Conservation (phyloP, 306 rosid genomes). For the Cyclanthera cordifolia region DNA sequence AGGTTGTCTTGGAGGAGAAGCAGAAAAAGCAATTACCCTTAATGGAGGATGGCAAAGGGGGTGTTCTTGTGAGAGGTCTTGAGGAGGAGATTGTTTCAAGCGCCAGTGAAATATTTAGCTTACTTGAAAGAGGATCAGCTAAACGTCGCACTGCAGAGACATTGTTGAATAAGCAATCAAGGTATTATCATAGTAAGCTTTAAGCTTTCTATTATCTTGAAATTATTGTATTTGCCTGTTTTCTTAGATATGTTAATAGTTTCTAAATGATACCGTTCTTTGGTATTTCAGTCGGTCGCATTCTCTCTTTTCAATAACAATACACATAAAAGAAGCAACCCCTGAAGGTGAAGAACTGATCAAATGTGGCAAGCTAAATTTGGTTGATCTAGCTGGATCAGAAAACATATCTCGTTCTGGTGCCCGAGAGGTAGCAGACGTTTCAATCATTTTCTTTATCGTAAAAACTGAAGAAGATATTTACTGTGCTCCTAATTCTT, state of each 20-base stretch:
- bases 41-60: slow-evolving; percentile 98
- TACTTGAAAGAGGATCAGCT: slow-evolving; percentile 85
- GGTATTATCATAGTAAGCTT: slow-evolving; percentile 27
- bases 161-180: slow-evolving; percentile 84
- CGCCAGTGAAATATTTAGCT: slow-evolving; percentile 74
- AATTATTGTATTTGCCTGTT: background rate
- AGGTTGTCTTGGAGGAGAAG: slow-evolving; percentile 63
- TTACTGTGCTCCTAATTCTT: slow-evolving; percentile 9
- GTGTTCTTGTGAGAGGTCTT: slow-evolving; percentile 87
- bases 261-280: background rate
- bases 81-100: slow-evolving; percentile 89
- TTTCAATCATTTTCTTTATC: background rate
- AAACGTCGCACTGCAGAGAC: slow-evolving; percentile 97
- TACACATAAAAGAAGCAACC: slow-evolving; percentile 91
- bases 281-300: slow-evolving; percentile 73
- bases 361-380: slow-evolving; percentile 89
- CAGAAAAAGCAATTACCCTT: slow-evolving; percentile 80
- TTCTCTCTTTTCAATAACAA: slow-evolving; percentile 90
- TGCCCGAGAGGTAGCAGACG: slow-evolving; percentile 73
- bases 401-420: slow-evolving; percentile 98
- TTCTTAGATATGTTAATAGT: background rate
- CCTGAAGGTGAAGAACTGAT: slow-evolving; percentile 97
- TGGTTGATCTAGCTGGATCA: slow-evolving; percentile 94
- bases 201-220: background rate
- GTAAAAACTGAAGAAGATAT: background rate